Conservation (phyloP, 1,139 yeast species). For the Lodderomyces pseudojiufengensis region DNA sequence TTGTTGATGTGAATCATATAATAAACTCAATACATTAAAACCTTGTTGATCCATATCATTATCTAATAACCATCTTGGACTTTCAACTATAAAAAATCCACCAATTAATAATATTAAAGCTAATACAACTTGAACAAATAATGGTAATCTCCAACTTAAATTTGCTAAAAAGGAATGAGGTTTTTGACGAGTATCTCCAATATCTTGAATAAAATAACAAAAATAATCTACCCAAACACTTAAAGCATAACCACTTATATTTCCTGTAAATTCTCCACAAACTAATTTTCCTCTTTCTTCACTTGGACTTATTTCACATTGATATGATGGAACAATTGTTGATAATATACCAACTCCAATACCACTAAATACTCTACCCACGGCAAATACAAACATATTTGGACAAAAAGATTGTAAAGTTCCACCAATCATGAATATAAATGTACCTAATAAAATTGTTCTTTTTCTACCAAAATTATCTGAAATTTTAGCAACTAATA, state of each 20-base stretch:
- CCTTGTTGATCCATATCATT: constrained; percentile 51
- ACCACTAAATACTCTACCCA: constrained; percentile 51
- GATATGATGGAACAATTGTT: constrained; percentile 53
- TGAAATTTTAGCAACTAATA: constrained; percentile 45
- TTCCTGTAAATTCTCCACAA: constrained; percentile 54
- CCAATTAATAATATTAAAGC: constrained; percentile 46
- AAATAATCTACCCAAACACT: constrained; percentile 56
- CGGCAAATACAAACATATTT: constrained; percentile 40
- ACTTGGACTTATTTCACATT: constrained; percentile 54
- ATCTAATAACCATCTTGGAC: constrained; percentile 53
- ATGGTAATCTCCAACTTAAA: constrained; percentile 51
- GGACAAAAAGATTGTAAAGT: constrained; percentile 45
- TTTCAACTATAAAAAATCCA: constrained; percentile 52
- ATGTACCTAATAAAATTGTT: constrained; percentile 48
- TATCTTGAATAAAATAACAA: constrained; percentile 44
- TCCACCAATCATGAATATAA: constrained; percentile 50
- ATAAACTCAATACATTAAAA: constrained; percentile 73
- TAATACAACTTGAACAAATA: constrained; percentile 46
- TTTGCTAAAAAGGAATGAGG: constrained; percentile 41
- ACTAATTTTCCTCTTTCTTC: constrained; percentile 54
- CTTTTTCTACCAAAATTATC: constrained; percentile 47
- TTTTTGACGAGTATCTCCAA: constrained; percentile 36
- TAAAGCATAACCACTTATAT: constrained; percentile 48
- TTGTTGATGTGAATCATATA: constrained; percentile 55
- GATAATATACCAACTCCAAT: constrained; percentile 52